Percentiles rank a stretch among this genome's conserved stretches.
These are phyloP conservation scores for Kuraishia capsulata DNA, from an alignment of 805 yeast species.

Conservation along the genomic window DNA sequence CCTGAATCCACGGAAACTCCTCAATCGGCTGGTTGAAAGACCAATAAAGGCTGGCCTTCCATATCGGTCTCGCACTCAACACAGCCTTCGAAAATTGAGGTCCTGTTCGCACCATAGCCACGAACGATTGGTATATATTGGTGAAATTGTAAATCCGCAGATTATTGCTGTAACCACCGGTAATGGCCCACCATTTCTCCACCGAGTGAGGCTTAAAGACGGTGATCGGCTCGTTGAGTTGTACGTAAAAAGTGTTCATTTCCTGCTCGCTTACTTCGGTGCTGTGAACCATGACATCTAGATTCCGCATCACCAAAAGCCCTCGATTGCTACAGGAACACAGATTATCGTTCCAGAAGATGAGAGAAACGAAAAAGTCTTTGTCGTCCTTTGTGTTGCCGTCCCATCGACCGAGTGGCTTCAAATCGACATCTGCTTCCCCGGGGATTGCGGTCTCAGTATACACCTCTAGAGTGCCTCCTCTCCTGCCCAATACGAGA, in stretches of 20 bases:
- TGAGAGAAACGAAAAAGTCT: constrained; percentile 13
- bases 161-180: constrained; percentile 8
- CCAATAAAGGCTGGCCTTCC: constrained; percentile 9
- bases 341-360: constrained; percentile 8
- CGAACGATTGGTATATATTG: constrained; percentile 3
- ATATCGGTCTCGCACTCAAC: constrained; percentile 11
- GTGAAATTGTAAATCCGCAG: constrained; percentile 5
- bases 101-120: constrained; percentile 3
- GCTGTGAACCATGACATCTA: constrained; percentile 7
- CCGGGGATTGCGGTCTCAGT: not conserved
- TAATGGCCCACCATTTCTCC: constrained; percentile 5
- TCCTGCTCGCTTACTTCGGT: not conserved
- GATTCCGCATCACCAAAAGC: constrained; percentile 11
- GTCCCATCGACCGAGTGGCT: constrained; percentile 7
- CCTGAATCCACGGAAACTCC: constrained; percentile 19
- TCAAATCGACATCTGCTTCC: no score
- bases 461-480: constrained; percentile 12
- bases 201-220: constrained; percentile 5
- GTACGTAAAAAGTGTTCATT: not conserved
- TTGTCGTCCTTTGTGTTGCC: constrained; percentile 9
- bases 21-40: constrained; percentile 6
- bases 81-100: constrained; percentile 12
- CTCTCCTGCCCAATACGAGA: constrained; percentile 2
- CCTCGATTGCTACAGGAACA: constrained; percentile 16
- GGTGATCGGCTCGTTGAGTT: constrained; percentile 6